phyloP scores from a whole-genome alignment of 2,329 filamentous ascomycete species.

The Hymenoscyphus infarciens region DNA sequence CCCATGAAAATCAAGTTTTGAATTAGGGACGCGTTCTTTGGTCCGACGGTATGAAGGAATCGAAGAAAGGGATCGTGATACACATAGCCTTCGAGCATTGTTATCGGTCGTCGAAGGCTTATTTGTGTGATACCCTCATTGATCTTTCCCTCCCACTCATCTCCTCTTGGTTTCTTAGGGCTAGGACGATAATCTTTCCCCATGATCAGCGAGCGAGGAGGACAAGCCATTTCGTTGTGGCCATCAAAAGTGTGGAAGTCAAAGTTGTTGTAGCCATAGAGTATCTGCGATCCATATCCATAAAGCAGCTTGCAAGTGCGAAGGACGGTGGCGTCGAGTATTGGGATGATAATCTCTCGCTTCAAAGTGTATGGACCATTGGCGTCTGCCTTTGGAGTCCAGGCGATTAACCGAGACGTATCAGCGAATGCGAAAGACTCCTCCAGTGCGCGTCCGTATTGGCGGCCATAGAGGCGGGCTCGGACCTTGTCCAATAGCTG shows the following conservation, averaged over 20 bases:
- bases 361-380: not conserved
- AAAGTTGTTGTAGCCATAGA: not conserved
- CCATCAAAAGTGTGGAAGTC: not conserved
- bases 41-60: not conserved
- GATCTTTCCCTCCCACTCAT: not conserved
- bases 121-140: not conserved
- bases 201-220: not conserved
- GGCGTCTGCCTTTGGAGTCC: not conserved
- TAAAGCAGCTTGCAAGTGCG: not conserved
- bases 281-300: not conserved
- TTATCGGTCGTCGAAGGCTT: not conserved
- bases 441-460: not conserved
- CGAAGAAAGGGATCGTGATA: not conserved
- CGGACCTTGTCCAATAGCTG: not conserved
- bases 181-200: not conserved
- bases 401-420: not conserved
- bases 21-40: not conserved
- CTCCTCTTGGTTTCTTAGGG: not conserved
- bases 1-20: not conserved
- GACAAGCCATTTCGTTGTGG: not conserved
- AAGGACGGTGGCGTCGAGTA: not conserved
- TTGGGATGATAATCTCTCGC: not conserved
- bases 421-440: not conserved
- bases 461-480: too few species aligned
- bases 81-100: not conserved